These are phyloP conservation scores for Rhododendron simsii DNA, from an alignment of 148 eudicot species.

Conservation along the genomic window DNA sequence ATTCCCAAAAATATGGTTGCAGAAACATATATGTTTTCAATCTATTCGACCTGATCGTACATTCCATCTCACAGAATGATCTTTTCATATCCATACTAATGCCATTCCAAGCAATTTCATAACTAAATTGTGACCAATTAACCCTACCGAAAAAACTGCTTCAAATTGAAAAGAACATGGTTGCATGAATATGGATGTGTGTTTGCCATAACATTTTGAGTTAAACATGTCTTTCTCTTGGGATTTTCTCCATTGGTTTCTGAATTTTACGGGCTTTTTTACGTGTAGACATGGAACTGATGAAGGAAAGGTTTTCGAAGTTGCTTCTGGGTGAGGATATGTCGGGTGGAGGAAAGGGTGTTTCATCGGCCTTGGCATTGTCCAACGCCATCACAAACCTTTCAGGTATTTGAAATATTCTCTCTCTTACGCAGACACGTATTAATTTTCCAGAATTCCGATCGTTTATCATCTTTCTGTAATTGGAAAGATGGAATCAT, in stretches of 20 bases:
- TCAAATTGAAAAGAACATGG: not conserved
- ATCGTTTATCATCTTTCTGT: not conserved
- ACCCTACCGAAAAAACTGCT: not conserved
- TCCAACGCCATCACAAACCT: conserved; percentile 72
- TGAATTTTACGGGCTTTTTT: not conserved
- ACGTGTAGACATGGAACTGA: conserved; percentile 25
- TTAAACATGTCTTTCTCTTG: not conserved
- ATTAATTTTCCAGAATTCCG: not conserved
- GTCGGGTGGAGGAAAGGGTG: conserved; percentile 69
- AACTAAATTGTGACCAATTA: not conserved
- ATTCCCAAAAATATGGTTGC: not conserved
- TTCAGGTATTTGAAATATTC: conserved; percentile 40
- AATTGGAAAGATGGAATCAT: not conserved
- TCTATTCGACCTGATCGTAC: not conserved
- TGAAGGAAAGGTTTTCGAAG: conserved; percentile 54
- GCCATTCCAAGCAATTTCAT: not conserved
- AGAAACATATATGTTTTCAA: not conserved
- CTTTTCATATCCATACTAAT: not conserved
- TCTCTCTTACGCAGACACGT: not conserved
- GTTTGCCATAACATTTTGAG: not conserved
- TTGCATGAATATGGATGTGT: not conserved
- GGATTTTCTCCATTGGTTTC: not conserved
- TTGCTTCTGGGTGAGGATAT: conserved; percentile 56
- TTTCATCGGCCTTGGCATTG: conserved; percentile 57
- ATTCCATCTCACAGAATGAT: not conserved